Percentiles rank a stretch among this genome's conserved stretches.
These are phyloP conservation scores for Phialocephala subalpina DNA, from an alignment of 2,329 filamentous ascomycete species.

Conservation along the genomic window DNA sequence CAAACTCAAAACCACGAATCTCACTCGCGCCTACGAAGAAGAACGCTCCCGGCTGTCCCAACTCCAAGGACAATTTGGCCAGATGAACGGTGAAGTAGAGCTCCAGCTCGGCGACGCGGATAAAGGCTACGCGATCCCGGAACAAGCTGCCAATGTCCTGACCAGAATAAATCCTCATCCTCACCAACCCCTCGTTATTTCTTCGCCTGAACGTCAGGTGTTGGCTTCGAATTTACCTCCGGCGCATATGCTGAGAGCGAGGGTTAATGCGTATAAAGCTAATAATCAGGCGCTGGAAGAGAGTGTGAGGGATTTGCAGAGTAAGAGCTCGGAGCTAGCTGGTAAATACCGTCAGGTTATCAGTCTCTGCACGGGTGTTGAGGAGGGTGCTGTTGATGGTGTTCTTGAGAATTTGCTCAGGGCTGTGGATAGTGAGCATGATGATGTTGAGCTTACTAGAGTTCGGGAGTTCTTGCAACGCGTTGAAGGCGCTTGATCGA, in stretches of 20 bases:
- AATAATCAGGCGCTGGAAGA: slow-evolving; percentile 74
- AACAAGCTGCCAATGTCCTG: slow-evolving; percentile 38
- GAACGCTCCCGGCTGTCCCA: slow-evolving; percentile 64
- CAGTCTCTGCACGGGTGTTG: slow-evolving; percentile 82
- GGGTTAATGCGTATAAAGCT: slow-evolving; percentile 73
- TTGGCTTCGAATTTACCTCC: slow-evolving; percentile 57
- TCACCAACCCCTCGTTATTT: slow-evolving; percentile 52
- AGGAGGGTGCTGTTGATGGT: slow-evolving; percentile 76
- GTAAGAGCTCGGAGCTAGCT: slow-evolving; percentile 84
- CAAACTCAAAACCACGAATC: slow-evolving; percentile 78
- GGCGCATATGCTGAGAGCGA: slow-evolving; percentile 67
- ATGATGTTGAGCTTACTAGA: slow-evolving; percentile 77
- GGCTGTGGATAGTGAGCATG: slow-evolving; percentile 87
- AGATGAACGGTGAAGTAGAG: slow-evolving; percentile 61
- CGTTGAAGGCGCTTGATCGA: slow-evolving; percentile 56
- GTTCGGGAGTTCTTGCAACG: slow-evolving; percentile 82
- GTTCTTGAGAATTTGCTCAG: slow-evolving; percentile 81
- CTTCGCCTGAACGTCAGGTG: slow-evolving; percentile 51
- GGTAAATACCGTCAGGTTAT: slow-evolving; percentile 90
- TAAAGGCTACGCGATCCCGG: slow-evolving; percentile 38
- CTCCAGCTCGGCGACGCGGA: slow-evolving; percentile 50
- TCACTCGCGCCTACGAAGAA: slow-evolving; percentile 76
- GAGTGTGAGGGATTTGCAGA: slow-evolving; percentile 75
- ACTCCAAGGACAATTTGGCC: slow-evolving; percentile 55
- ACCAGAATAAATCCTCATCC: slow-evolving; percentile 37